phyloP scores from a whole-genome alignment of 2,329 filamentous ascomycete species.

The Colletotrichum tofieldiae region DNA sequence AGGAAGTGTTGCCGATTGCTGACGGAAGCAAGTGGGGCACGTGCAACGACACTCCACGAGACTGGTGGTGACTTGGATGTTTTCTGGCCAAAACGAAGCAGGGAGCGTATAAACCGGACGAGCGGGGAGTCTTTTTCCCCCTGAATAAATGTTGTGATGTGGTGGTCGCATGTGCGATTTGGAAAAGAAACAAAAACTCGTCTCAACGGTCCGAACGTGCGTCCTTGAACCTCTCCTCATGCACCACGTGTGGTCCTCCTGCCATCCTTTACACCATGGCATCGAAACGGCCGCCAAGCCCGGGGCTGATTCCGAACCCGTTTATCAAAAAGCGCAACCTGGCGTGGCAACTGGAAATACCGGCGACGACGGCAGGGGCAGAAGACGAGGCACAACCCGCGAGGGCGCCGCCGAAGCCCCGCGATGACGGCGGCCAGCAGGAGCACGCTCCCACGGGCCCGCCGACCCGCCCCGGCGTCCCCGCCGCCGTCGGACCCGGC shows the following conservation, averaged over 20 bases:
- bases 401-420: neutral
- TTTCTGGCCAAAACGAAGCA: too few species aligned
- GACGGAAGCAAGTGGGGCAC: slow-evolving; percentile 10
- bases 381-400: too few species aligned
- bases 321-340: slow-evolving; percentile 65
- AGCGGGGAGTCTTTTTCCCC: neutral
- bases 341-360: slow-evolving; percentile 57
- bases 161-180: neutral
- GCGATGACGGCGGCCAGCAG: neutral
- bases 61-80: neutral
- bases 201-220: too few species aligned
- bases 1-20: neutral
- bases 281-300: slow-evolving; percentile 52
- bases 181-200: too few species aligned
- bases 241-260: neutral
- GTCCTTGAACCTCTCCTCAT: too few species aligned
- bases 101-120: neutral
- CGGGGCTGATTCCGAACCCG: slow-evolving; percentile 59
- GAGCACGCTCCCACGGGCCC: neutral
- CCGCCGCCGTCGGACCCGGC: slow-evolving; percentile 60
- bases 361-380: neutral
- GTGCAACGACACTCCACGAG: slow-evolving; percentile 13
- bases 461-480: slow-evolving; percentile 11
- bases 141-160: too few species aligned
- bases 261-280: slow-evolving; percentile 43